Conservation (phyloP, 768 basidiomycete species). For the Mycena filopes region DNA sequence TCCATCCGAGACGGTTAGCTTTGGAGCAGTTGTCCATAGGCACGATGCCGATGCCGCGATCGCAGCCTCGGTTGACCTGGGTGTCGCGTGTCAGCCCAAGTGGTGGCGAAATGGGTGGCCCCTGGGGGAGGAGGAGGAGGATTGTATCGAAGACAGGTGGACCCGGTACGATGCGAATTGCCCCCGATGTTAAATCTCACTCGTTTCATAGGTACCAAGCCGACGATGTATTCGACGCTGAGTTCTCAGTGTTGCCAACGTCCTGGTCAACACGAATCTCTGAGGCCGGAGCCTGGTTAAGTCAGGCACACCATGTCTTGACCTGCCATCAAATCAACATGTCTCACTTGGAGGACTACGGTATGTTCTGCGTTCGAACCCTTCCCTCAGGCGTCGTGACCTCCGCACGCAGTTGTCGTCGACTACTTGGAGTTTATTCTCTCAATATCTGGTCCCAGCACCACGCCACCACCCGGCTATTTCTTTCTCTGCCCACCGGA, state of each 20-base stretch:
- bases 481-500: too few relatives aligned
- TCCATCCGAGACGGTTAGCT: too few relatives aligned
- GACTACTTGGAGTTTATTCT: too few relatives aligned
- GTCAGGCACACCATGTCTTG: conserved; percentile 12
- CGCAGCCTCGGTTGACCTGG: too few relatives aligned
- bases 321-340: too few relatives aligned
- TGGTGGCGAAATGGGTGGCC: too few relatives aligned
- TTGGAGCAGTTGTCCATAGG: too few relatives aligned
- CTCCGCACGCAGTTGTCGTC: background rate
- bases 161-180: background rate
- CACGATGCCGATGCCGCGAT: too few relatives aligned
- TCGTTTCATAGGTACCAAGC: background rate
- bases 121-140: background rate
- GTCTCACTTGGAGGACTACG: background rate
- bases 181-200: background rate
- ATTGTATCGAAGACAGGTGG: background rate
- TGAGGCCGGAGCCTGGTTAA: background rate
- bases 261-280: too few relatives aligned
- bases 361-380: background rate
- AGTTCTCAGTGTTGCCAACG: background rate
- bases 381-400: background rate
- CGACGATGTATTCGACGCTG: background rate
- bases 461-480: too few relatives aligned
- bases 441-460: too few relatives aligned
- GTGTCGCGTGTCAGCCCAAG: too few relatives aligned